phyloP scores from a whole-genome alignment of 176 grass and related monocot genomes.

The Alopecurus myosuroides region DNA sequence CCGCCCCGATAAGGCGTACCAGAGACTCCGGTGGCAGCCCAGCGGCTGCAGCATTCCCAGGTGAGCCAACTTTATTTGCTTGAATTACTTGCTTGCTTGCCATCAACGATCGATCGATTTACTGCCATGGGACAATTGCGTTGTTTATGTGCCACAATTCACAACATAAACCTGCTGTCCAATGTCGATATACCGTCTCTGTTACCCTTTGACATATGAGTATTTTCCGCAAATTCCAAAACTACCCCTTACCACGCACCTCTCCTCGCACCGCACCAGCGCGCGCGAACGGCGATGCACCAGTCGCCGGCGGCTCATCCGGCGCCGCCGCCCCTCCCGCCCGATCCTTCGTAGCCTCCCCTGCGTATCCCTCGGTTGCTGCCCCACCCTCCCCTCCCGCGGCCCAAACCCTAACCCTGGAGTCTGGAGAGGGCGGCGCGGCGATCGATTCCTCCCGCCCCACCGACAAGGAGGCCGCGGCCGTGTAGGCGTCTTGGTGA shows the following conservation, averaged over 20 bases:
- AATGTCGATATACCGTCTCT: not conserved
- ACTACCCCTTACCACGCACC: not conserved
- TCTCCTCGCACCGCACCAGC: not conserved
- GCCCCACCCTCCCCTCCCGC: not conserved
- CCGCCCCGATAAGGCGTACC: conserved; percentile 66
- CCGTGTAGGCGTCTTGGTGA: not conserved
- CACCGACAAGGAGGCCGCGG: not conserved
- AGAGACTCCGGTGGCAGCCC: conserved; percentile 89
- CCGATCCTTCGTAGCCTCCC: not conserved
- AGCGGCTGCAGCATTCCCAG: conserved; percentile 80
- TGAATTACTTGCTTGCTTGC: not conserved
- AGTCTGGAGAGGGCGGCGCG: not conserved
- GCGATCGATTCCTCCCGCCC: not conserved
- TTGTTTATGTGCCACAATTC: not conserved
- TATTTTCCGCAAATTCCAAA: not conserved
- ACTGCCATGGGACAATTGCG: not conserved
- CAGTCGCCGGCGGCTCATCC: not conserved
- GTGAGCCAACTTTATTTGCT: conserved; percentile 26
- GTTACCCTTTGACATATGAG: not conserved
- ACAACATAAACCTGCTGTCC: not conserved
- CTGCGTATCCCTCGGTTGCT: not conserved
- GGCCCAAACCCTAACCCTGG: not conserved
- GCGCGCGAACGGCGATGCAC: not conserved
- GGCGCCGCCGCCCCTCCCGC: not conserved
- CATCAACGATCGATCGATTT: not conserved